Base-by-base conservation (phyloP, 495 filamentous ascomycete genomes). In the Penicillium bovifimosum region DNA sequence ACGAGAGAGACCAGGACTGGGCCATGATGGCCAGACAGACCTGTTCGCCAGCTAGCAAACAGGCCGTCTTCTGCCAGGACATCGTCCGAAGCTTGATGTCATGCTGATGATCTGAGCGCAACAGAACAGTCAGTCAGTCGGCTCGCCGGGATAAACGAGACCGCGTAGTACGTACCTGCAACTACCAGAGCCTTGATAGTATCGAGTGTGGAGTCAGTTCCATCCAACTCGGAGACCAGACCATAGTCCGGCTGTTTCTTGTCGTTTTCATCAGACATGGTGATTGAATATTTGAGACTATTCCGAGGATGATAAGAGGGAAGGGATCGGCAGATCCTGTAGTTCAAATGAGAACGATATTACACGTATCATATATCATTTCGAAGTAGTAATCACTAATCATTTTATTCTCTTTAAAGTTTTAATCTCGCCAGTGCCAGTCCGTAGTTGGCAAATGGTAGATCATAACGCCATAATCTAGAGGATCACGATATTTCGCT, bases 1-100 rank as follows among this genome's bases (percentile, higher is more conserved):
- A 73, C 68, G 68, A 73, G 39, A 76, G 64, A 41, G 72, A 74
- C 73, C 72, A 76, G 2, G 69, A 66, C 57, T 76, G 73, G 16
- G 73, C 71, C 73, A 74, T 76, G 45, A 76, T 75, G n/a, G 73
- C 73, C 48, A 76, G 47, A 45, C 73, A 76, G 50, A 76, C 73
- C 54, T 76, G 72, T 3, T 76, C 73, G 9, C 73, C 73, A 0
- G 65, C 66, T 5, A 76, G 65, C 31, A 76, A 44, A 55, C 66
- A 71, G 6, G 73, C 71, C 0, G 72, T 71, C 50, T 75, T 75
- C 47, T 75, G 72, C 72, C 73, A 76, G 10, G 72, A 72, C 73
- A 76, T 75, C 5, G 73, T 76, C 18, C 73, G 63, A 8, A 75
- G 63, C 52, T 74, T 67, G 55, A 75, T 76, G 3, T 75, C 71